These are phyloP conservation scores for Ganoderma resinaceum DNA, from an alignment of 1,284 basidiomycete genomes.

Conservation along the genomic window DNA sequence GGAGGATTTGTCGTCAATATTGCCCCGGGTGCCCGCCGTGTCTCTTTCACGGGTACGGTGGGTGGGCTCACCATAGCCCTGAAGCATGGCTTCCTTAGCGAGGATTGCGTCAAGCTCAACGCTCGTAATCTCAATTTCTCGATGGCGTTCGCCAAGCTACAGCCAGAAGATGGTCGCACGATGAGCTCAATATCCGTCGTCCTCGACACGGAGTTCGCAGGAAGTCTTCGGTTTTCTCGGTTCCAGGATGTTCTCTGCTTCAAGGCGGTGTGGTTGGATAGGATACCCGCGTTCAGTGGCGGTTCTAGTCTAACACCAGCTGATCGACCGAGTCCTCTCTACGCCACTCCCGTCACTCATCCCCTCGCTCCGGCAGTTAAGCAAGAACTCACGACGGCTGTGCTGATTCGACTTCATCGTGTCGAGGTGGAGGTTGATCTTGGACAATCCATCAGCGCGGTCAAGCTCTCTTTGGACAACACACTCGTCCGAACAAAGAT, in stretches of 20 bases:
- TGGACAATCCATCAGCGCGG: conserved; percentile 72
- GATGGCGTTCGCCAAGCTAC: conserved; percentile 65
- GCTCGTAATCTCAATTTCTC: conserved; percentile 81
- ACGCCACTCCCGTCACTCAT: conserved; percentile 14
- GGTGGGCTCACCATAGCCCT: conserved; percentile 81
- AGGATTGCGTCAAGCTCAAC: conserved; percentile 78
- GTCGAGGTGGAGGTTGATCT: conserved; percentile 80
- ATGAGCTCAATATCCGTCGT: conserved; percentile 72
- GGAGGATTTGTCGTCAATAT: conserved; percentile 87
- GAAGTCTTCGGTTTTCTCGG: conserved; percentile 78
- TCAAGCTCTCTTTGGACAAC: conserved; percentile 70
- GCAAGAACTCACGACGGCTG: conserved; percentile 61
- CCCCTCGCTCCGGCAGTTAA: conserved; percentile 37
- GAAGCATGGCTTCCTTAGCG: conserved; percentile 83
- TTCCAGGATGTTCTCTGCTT: conserved; percentile 88
- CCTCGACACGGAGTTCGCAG: conserved; percentile 79
- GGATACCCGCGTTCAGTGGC: conserved; percentile 72
- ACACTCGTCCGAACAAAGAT: conserved; percentile 67
- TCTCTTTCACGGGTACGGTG: conserved; percentile 80
- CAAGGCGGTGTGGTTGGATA: conserved; percentile 90
- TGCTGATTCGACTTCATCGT: conserved; percentile 75
- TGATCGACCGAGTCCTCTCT: conserved; percentile 31
- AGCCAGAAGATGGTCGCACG: conserved; percentile 42
- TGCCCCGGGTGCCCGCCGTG: conserved; percentile 71
- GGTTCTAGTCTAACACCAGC: conserved; percentile 44